These are phyloP conservation scores for Tulasnella sp. DNA, from an alignment of 768 basidiomycete species.

Conservation along the genomic window DNA sequence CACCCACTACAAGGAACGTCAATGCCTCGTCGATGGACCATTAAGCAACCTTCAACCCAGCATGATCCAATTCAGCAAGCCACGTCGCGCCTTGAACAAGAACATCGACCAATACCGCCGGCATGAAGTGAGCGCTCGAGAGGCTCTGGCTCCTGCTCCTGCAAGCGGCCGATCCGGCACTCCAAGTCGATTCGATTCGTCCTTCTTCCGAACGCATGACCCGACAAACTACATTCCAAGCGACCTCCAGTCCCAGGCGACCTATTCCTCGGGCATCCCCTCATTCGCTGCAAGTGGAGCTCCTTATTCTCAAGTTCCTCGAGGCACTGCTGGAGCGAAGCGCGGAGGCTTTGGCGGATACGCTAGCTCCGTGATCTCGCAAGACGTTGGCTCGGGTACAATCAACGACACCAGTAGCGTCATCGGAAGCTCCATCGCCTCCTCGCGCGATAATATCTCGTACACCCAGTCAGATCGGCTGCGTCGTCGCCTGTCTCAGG, in stretches of 20 bases:
- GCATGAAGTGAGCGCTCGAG: slow-evolving; percentile 86
- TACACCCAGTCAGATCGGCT: slow-evolving; percentile 91
- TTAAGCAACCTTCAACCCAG: slow-evolving; percentile 93
- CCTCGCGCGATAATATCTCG: slow-evolving; percentile 51
- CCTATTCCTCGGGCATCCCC: slow-evolving; percentile 87
- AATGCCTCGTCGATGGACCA: slow-evolving; percentile 90
- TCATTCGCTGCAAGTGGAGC: slow-evolving; percentile 63
- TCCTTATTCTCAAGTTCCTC: slow-evolving; percentile 64
- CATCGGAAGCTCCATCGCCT: slow-evolving; percentile 44
- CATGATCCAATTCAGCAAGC: slow-evolving; percentile 99
- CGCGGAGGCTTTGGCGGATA: slow-evolving; percentile 62
- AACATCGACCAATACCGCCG: slow-evolving; percentile 91
- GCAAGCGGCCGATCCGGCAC: slow-evolving; percentile 67
- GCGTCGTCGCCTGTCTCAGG: slow-evolving; percentile 69
- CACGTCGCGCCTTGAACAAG: slow-evolving; percentile 80
- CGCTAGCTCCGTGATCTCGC: slow-evolving; percentile 89
- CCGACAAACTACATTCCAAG: slow-evolving; percentile 90
- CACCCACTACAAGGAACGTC: slow-evolving; percentile 97
- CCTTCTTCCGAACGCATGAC: slow-evolving; percentile 94
- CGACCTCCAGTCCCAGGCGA: slow-evolving; percentile 95
- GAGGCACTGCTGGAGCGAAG: slow-evolving; percentile 63
- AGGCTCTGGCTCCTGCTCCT: slow-evolving; percentile 50
- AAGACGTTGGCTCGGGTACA: slow-evolving; percentile 70
- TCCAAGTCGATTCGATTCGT: slow-evolving; percentile 90
- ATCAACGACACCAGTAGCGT: slow-evolving; percentile 61